These are phyloP conservation scores for Chenopodium album DNA, from an alignment of 148 eudicot genomes.

Conservation along the genomic window DNA sequence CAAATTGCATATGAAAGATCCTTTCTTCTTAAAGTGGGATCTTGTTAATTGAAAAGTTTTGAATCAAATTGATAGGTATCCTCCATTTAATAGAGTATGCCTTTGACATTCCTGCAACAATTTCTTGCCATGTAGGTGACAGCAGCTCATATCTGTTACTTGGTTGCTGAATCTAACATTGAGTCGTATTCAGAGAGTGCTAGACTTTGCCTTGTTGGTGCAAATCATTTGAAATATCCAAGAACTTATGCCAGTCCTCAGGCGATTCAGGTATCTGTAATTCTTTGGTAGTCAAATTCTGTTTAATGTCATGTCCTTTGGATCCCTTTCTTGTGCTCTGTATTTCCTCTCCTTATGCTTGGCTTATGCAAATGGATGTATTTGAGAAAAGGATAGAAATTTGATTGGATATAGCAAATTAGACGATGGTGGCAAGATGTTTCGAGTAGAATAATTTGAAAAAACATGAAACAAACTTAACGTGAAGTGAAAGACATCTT, in stretches of 20 bases:
- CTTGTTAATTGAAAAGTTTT: slow-evolving; percentile 6
- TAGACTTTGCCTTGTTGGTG: slow-evolving; percentile 86
- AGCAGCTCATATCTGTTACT: slow-evolving; percentile 88
- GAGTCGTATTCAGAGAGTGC: slow-evolving; percentile 81
- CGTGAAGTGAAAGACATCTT: background rate
- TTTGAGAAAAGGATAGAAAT: background rate
- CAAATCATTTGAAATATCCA: slow-evolving; percentile 81
- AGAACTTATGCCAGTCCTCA: slow-evolving; percentile 82
- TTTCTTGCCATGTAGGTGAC: slow-evolving; percentile 40
- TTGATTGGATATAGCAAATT: background rate
- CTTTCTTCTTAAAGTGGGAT: background rate
- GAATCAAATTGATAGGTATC: background rate
- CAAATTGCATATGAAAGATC: background rate
- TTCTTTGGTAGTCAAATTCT: slow-evolving; percentile 4
- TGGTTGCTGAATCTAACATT: slow-evolving; percentile 80
- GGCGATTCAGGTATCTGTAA: slow-evolving; percentile 72
- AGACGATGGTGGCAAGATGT: background rate
- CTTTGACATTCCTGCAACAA: background rate
- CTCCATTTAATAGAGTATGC: background rate
- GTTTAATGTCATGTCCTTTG: background rate
- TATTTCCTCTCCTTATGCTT: background rate
- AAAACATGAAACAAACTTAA: background rate
- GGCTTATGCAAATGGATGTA: background rate
- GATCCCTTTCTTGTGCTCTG: background rate
- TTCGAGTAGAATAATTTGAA: background rate